Evolutionary conservation across 208 protist species (phyloP), one percentile per base, ranked within the genome.

Genomic region (Crithidia brevicula): DNA sequence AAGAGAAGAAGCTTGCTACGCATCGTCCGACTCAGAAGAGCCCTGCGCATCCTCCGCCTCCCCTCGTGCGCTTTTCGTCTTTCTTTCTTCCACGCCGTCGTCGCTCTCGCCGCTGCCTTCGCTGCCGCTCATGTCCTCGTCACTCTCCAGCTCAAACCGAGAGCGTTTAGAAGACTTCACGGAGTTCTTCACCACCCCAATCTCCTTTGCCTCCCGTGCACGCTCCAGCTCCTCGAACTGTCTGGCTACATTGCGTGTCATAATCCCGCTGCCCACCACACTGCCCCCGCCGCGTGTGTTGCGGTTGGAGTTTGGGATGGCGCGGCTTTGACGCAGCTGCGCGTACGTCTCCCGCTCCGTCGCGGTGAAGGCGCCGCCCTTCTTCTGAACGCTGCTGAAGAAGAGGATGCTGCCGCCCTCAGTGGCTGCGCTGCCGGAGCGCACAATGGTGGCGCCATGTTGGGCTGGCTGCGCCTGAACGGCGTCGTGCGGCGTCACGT

Each of bases 331-430:
- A 16, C 80, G 74, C 31, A 95, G 82, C 68, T 95, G 86, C 18
- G 71, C 67, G 28, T 79, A 82, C 36, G 86, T 92, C 54, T 92
- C 89, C 10, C 76, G 63, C 60, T 89, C 84, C n/a, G 78, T 81
- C 27, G 70, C 69, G 9, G 89, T 92, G 63, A 93, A 92, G 72
- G 80, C 85, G 42, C 89, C 89, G 15, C 89, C 89, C 27, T 84
- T 83, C 59, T 88, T 83, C 66, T 93, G 86, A 20, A 95, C 85
- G 60, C 86, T 93, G 61, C 83, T 92, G 77, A 86, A 95, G 53
- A 95, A 95, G 11, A 88, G 65, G 30, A 93, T 82, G 25, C 67
- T 89, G 62, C 83, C 88, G 31, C 73, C 65, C 47, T 77, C 74
- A 1, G 72, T 77, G 8, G 77, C 64, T 10, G 79, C 60, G 46